Evolutionary conservation across 2,329 filamentous ascomycete species (phyloP).

Genomic region (Pezicula neosporulosa): DNA sequence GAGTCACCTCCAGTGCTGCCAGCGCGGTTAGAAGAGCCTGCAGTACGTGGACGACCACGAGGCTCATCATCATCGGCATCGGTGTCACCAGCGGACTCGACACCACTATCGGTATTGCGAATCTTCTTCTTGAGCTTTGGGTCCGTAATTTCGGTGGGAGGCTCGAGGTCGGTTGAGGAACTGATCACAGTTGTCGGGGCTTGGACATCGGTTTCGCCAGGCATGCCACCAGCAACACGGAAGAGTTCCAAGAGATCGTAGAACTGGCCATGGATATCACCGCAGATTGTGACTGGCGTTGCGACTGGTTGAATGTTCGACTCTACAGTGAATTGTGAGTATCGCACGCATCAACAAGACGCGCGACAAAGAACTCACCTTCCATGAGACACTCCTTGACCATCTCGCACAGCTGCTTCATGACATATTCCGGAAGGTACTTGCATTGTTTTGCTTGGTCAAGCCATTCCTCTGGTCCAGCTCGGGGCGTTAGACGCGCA

Average conservation of each 20-base stretch:
- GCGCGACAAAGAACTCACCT: constrained; percentile 51
- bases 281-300: constrained; percentile 94
- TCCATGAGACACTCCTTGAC: constrained; percentile 99
- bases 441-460: constrained; percentile 96
- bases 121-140: constrained; percentile 86
- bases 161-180: constrained; percentile 87
- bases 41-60: constrained; percentile 41
- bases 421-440: constrained; percentile 90
- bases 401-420: constrained; percentile 98
- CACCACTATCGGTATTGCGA: constrained; percentile 54
- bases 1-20: constrained; percentile 34
- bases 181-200: constrained; percentile 72
- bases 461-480: constrained; percentile 92
- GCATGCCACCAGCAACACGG: constrained; percentile 94
- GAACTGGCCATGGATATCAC: constrained; percentile 98
- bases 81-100: constrained; percentile 44
- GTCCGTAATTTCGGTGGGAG: constrained; percentile 82
- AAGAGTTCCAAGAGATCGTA: constrained; percentile 98
- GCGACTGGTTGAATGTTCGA: constrained; percentile 98
- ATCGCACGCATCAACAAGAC: background rate
- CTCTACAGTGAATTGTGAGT: constrained; percentile 51
- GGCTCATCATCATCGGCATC: constrained; percentile 46
- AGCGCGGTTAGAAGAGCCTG: constrained; percentile 37
- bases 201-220: constrained; percentile 72
- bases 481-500: constrained; percentile 77